phyloP scores from a whole-genome alignment of 805 yeast species.

The Saturnispora zaruensis region DNA sequence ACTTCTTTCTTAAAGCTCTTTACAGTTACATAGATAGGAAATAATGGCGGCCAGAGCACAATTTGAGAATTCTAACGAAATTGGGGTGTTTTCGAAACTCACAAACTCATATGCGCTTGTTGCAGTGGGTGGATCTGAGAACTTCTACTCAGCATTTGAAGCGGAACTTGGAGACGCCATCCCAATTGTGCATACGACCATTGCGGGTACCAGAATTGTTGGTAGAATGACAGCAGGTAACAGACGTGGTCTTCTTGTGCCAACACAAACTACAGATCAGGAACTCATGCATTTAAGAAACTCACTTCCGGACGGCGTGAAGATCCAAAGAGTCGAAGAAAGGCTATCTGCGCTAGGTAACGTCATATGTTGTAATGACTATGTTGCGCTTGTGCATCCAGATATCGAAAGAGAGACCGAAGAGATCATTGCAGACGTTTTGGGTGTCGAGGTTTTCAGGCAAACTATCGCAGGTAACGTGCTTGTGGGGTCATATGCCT shows the following conservation, averaged over 20 bases:
- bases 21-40: background rate
- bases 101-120: slow-evolving; percentile 95
- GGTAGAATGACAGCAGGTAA: slow-evolving; percentile 99
- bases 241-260: slow-evolving; percentile 94
- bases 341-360: slow-evolving; percentile 94
- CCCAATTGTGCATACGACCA: slow-evolving; percentile 95
- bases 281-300: slow-evolving; percentile 96
- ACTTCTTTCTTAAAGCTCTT: background rate
- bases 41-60: slow-evolving; percentile 64
- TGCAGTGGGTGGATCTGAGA: slow-evolving; percentile 90
- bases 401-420: slow-evolving; percentile 99
- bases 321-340: slow-evolving; percentile 97
- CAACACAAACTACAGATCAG: slow-evolving; percentile 96
- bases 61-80: slow-evolving; percentile 81
- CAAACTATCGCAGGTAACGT: slow-evolving; percentile 98
- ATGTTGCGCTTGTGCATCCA: slow-evolving; percentile 98
- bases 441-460: slow-evolving; percentile 98
- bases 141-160: slow-evolving; percentile 86
- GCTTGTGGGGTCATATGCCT: slow-evolving; percentile 91
- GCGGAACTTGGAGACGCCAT: slow-evolving; percentile 94
- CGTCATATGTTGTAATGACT: slow-evolving; percentile 97
- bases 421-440: slow-evolving; percentile 93
- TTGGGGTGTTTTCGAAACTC: slow-evolving; percentile 89
- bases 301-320: slow-evolving; percentile 89
- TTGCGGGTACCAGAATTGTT: slow-evolving; percentile 95